Percentiles rank a stretch among this genome's conserved stretches.
Conservation (phyloP, 352 stramenopile genomes). For the Globisporangium parvum region DNA sequence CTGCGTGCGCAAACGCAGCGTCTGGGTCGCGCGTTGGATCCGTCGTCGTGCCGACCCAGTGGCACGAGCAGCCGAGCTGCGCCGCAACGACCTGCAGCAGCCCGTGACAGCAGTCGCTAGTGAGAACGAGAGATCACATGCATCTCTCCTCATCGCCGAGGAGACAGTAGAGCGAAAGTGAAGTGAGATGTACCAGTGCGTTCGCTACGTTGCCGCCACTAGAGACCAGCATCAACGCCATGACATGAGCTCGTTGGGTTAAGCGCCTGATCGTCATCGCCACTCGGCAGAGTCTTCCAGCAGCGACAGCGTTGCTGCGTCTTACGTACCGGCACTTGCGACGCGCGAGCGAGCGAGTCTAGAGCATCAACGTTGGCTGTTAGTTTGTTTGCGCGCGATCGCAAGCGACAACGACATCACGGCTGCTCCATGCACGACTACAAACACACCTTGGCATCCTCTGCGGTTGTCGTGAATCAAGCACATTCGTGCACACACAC, state of each 20-base stretch:
- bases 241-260: too few relatives aligned
- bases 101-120: not conserved
- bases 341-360: slow-evolving; percentile 43
- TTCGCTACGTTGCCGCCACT: slow-evolving; percentile 68
- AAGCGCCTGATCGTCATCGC: not conserved
- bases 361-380: not conserved
- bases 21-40: slow-evolving; percentile 44
- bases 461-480: slow-evolving; percentile 11
- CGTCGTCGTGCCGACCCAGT: slow-evolving; percentile 59
- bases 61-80: slow-evolving; percentile 42
- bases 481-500: not conserved
- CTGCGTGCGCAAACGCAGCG: slow-evolving; percentile 41
- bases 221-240: not conserved
- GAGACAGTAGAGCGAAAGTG: not conserved
- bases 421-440: too few relatives aligned
- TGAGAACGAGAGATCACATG: not conserved
- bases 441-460: slow-evolving; percentile 46
- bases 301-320: not conserved
- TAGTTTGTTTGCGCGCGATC: too few relatives aligned
- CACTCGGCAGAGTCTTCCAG: not conserved
- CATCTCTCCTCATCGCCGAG: not conserved
- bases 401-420: too few relatives aligned
- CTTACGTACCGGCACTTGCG: slow-evolving; percentile 38
- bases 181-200: slow-evolving; percentile 28
- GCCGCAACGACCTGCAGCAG: slow-evolving; percentile 42